Evolutionary conservation across 176 grass and related monocot species (phyloP).

Genomic region (Zoysia pacifica): DNA sequence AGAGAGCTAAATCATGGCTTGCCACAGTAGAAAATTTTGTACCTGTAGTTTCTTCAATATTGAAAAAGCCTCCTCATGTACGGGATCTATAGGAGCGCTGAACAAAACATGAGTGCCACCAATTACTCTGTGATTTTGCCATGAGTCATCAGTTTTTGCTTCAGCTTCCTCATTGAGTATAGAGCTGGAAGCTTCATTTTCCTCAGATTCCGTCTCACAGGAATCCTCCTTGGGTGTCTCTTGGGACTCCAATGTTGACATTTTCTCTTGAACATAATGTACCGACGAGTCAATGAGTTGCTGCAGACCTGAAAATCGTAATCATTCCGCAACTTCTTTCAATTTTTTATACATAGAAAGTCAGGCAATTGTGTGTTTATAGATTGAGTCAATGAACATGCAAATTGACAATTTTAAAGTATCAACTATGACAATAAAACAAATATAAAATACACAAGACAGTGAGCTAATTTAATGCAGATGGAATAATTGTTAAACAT

Average conservation of each 20-base stretch:
- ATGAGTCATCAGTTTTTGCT: slow-evolving; percentile 31
- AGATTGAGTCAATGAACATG: background rate
- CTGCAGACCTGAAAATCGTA: slow-evolving; percentile 59
- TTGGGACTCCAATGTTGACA: slow-evolving; percentile 32
- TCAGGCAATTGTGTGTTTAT: background rate
- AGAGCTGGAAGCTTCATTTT: slow-evolving; percentile 33
- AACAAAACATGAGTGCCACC: slow-evolving; percentile 44
- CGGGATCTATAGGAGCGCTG: slow-evolving; percentile 56
- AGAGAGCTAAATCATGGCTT: background rate
- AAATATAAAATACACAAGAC: background rate
- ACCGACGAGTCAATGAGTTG: slow-evolving; percentile 50
- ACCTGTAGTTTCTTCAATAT: slow-evolving; percentile 92
- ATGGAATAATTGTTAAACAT: background rate
- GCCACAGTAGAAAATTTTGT: slow-evolving; percentile 7
- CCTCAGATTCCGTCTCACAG: slow-evolving; percentile 25
- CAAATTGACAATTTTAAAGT: background rate
- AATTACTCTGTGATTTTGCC: slow-evolving; percentile 19
- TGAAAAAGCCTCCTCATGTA: slow-evolving; percentile 75
- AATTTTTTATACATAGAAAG: slow-evolving; percentile 2
- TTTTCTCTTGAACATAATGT: slow-evolving; percentile 62
- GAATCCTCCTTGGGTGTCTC: slow-evolving; percentile 43
- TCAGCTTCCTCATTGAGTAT: slow-evolving; percentile 40
- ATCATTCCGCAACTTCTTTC: slow-evolving; percentile 27
- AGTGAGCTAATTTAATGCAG: background rate
- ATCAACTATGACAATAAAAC: background rate